Base-by-base conservation (phyloP, 331 rosid species). In the Telfairia occidentalis region DNA sequence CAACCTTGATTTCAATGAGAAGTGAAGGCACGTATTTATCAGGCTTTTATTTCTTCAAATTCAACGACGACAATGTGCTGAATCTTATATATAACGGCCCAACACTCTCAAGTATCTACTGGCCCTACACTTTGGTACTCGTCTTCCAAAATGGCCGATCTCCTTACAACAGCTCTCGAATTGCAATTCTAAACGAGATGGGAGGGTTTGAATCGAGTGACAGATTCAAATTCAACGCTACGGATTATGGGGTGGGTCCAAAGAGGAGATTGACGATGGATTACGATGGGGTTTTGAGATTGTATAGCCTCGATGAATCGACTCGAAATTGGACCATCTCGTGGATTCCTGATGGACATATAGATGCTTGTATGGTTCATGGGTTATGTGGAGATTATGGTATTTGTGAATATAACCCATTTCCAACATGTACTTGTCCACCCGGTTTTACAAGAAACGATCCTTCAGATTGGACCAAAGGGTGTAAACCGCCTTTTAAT, bases 151-250 rank as follows among this genome's bases (percentile, higher is more conserved):
- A 2, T 43, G 81, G 84, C 4, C 75, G 84, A 45, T 59, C 43
- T 34, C 78, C 74, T 61, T 84, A 84, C 79, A 84, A 84, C 21
- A 83, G 87, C 71, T 60, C 87, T 18, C 78, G 82, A 35, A 19
- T 75, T 0, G 84, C 82, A 37, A 4, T 81, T 61, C 29, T 84
- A 2, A 76, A 77, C 54, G 53, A 29, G 30, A 48, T 1, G 0
- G 87, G 87, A 9, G 9, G 64, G n/a, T 81, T 84, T 61, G 0
- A 70, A 50, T 84, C 87, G 3, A 81, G 82, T 64, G 87, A 84
- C 18, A 15, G 3, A 4, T 5, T 81, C 76, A 12, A 28, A 48
- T 84, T 81, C 10, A 53, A 37, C 9, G 81, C 83, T 49, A 52
- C 75, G 3, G 87, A 81, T 78, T 71, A 78, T 49, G 81, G 84